Conservation (phyloP, 306 rosid species). For the Cucumis cinereus region DNA sequence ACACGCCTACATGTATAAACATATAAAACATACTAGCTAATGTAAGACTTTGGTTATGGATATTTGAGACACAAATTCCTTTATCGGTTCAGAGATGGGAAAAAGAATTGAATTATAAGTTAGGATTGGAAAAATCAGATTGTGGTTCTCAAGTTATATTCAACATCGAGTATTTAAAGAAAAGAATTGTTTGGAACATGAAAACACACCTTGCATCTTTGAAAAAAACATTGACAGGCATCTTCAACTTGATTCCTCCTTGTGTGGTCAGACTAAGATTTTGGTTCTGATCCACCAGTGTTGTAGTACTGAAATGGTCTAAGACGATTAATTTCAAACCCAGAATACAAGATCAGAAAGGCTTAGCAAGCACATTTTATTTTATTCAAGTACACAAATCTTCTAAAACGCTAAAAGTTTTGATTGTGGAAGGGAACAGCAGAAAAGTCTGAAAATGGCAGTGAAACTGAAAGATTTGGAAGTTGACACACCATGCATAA, state of each 20-base stretch:
- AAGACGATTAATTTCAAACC: not conserved
- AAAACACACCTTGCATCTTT: constrained; percentile 61
- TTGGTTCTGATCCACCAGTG: not conserved
- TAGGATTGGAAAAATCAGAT: not conserved
- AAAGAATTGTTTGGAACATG: not conserved
- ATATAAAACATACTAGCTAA: not conserved
- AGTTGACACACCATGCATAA: constrained; percentile 2
- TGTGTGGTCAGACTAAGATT: not conserved
- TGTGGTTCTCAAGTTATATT: not conserved
- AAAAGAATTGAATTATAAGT: not conserved
- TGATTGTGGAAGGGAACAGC: not conserved
- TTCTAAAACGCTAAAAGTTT: constrained; percentile 1
- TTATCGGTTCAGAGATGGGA: not conserved
- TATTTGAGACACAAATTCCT: not conserved
- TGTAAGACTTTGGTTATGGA: not conserved
- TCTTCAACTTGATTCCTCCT: constrained; percentile 31
- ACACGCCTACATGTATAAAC: constrained; percentile 30
- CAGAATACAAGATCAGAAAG: not conserved
- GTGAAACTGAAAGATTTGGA: not conserved
- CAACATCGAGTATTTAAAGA: not conserved
- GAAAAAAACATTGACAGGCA: constrained; percentile 78
- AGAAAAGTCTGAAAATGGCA: not conserved
- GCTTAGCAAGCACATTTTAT: not conserved
- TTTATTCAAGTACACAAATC: not conserved
- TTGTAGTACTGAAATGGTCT: constrained; percentile 4